Conservation (phyloP, 805 yeast species). For the Saccharomycopsis synnaedendra region DNA sequence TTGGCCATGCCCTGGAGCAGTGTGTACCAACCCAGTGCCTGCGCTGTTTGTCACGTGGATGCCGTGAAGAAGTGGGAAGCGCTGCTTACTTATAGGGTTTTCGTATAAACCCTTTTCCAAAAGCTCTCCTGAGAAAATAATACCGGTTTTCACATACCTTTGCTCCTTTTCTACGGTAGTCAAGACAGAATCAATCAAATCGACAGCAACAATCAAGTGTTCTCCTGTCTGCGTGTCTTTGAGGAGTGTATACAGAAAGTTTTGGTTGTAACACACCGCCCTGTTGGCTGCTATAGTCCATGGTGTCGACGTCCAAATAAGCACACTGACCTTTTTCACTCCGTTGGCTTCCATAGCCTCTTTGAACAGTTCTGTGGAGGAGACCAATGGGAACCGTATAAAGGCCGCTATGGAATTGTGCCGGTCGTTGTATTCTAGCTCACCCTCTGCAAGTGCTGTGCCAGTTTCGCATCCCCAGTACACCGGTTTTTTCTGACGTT, state of each 20-base stretch:
- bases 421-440: slow-evolving; percentile 69
- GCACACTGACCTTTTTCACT: slow-evolving; percentile 21
- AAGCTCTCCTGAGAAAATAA: slow-evolving; percentile 29
- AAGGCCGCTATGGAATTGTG: slow-evolving; percentile 62
- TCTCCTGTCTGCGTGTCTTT: slow-evolving; percentile 25
- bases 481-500: slow-evolving; percentile 86
- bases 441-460: slow-evolving; percentile 96
- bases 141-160: slow-evolving; percentile 17
- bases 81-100: slow-evolving; percentile 35
- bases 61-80: slow-evolving; percentile 61
- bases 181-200: slow-evolving; percentile 31
- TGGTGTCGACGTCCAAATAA: slow-evolving; percentile 97
- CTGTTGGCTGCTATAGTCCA: slow-evolving; percentile 90
- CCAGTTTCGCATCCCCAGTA: slow-evolving; percentile 94
- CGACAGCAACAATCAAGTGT: slow-evolving; percentile 43
- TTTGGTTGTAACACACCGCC: slow-evolving; percentile 64
- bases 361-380: background rate
- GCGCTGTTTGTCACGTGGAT: slow-evolving; percentile 68
- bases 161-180: slow-evolving; percentile 21
- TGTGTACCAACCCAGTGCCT: slow-evolving; percentile 95
- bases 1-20: slow-evolving; percentile 96
- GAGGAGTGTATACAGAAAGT: slow-evolving; percentile 45
- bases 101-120: slow-evolving; percentile 35
- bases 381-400: slow-evolving; percentile 46
- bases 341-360: slow-evolving; percentile 1